phyloP scores from a whole-genome alignment of 75 land plant genomes.

The Cryptomeria japonica region DNA sequence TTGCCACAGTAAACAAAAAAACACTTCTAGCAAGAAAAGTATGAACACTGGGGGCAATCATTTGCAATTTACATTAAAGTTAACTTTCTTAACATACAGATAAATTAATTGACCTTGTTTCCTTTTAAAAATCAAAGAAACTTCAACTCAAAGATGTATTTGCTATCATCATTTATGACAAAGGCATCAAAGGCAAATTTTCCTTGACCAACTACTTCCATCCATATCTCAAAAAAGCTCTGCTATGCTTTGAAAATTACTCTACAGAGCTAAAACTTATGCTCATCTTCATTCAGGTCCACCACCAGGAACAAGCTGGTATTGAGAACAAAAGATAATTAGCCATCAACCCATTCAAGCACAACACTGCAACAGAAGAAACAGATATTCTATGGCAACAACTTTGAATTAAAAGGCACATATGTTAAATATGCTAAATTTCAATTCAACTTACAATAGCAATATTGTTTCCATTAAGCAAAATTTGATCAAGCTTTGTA shows the following conservation, averaged over 20 bases:
- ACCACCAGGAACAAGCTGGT: conserved; percentile 95
- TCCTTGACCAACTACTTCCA: not conserved
- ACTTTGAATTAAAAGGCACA: not conserved
- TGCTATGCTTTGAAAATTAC: not conserved
- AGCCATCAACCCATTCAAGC: not conserved
- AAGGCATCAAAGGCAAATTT: not conserved
- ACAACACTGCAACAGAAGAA: conserved; percentile 8
- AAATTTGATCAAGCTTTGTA: conserved; percentile 95
- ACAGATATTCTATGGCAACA: not conserved
- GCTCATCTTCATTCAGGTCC: conserved; percentile 59
- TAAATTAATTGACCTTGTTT: not conserved
- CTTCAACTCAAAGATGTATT: not conserved
- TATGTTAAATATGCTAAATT: not conserved
- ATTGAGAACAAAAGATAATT: not conserved
- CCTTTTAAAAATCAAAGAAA: not conserved
- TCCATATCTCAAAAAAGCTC: not conserved
- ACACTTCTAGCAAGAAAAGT: not conserved
- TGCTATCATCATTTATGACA: not conserved
- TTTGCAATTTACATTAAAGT: not conserved
- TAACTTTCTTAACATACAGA: not conserved
- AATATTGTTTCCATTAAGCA: conserved; percentile 98
- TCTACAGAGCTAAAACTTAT: not conserved
- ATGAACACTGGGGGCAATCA: not conserved
- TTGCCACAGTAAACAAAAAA: not conserved
- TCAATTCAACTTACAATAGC: conserved; percentile 75